Evolutionary conservation across 139 green algal genomes (phyloP), one percentile per base, ranked within the genome.

Genomic region (Haematococcus sp.): DNA sequence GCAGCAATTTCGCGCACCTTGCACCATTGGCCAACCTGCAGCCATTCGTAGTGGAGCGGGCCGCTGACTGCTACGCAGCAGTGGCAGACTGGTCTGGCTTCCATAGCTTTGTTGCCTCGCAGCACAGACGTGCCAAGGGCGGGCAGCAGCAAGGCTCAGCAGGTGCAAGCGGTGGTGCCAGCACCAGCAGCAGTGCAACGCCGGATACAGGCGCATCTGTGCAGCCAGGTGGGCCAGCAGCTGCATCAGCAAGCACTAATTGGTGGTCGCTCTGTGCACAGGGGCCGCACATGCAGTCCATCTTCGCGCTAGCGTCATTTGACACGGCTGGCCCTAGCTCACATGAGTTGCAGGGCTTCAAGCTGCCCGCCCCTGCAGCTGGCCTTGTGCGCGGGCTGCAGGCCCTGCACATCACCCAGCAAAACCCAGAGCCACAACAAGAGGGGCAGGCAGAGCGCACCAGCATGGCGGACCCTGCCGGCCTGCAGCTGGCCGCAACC

Each of bases 11-110:
- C 15, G 30, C 34, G 33, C 33, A 25, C 20, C 28, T 25, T 25
- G 33, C 17, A 1, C 4, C 51, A 25, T 0, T 54, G 73, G 27
- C 4, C 23, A 68, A 34, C 44, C 54, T 60, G 35, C 77, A 77
- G 34, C 66, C 19, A 1, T 82, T 90, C 56, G 54, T 90, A 58
- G 65, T 75, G 28, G 80, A 84, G 63, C 76, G 84, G 13, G 67
- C 76, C 40, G 81, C 65, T 5, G 71, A 88, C 0, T 88, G 83
- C 27, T 92, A 92, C n/a, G 80, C 86, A 0, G 76, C 78, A 0
- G 40, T 92, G 27, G 69, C 69, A 0, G 86, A 93, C 71, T 90
- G 85, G 78, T 35, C 70, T 1, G 84, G 82, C 0, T 64, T 92
- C 16, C 72, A 83, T 20, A 28, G 1, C 3, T 65, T 65, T 34